These are phyloP conservation scores for Baffinella frigidus DNA, from an alignment of 208 protist species.

Conservation along the genomic window DNA sequence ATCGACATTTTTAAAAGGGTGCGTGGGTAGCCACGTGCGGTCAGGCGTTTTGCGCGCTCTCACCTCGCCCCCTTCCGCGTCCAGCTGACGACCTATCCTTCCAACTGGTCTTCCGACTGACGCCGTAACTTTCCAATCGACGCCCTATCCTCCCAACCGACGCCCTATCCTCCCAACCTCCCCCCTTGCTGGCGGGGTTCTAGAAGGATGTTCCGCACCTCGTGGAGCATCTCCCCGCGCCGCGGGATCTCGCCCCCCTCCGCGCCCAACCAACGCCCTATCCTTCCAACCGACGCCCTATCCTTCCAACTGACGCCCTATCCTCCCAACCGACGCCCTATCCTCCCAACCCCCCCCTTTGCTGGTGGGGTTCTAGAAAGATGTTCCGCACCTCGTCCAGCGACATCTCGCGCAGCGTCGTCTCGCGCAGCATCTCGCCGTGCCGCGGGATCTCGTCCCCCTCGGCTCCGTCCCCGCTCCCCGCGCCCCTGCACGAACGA, in stretches of 20 bases:
- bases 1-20: too few species aligned
- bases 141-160: not conserved
- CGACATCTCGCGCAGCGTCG: slow-evolving; percentile 1
- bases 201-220: slow-evolving; percentile 9
- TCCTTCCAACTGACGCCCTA: not conserved
- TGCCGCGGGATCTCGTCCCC: not conserved
- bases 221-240: not conserved
- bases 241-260: not conserved
- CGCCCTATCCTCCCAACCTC: not conserved
- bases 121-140: not conserved
- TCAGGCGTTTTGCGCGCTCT: too few species aligned
- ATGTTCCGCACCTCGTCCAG: slow-evolving; percentile 50
- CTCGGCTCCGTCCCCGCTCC: slow-evolving; percentile 11
- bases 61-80: too few species aligned
- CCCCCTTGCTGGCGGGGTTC: not conserved
- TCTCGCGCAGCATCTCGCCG: not conserved
- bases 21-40: too few species aligned
- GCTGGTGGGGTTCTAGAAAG: not conserved
- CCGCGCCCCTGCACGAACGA: not conserved
- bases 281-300: not conserved
- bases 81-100: not conserved
- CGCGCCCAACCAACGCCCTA: not conserved
- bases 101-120: too few species aligned
- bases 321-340: not conserved
- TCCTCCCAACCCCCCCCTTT: not conserved